Conservation (phyloP, 2,329 filamentous ascomycete genomes). For the Pseudocercospora cruenta region DNA sequence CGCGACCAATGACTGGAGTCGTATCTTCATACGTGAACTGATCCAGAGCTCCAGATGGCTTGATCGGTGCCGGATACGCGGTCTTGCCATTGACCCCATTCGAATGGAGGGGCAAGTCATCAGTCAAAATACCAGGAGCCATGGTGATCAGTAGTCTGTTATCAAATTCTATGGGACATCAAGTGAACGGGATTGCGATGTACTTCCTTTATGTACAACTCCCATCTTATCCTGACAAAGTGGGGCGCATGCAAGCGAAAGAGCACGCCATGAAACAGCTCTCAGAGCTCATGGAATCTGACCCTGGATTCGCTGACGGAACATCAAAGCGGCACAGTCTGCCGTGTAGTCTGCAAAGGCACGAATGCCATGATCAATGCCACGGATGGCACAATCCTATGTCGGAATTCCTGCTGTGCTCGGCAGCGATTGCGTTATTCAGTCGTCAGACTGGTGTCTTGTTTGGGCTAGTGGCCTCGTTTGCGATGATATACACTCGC, state of each 20-base stretch:
- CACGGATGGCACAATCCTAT: neutral
- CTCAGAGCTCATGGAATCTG: neutral
- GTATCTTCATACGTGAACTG: constrained; percentile 60
- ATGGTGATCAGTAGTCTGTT: constrained; percentile 8
- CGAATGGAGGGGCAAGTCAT: constrained; percentile 12
- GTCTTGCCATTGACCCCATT: constrained; percentile 6
- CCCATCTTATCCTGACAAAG: neutral
- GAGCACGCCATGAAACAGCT: constrained; percentile 1
- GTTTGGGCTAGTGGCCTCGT: too few relatives aligned
- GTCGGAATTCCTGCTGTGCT: neutral
- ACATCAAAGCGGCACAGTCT: neutral
- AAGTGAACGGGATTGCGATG: neutral
- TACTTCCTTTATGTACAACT: neutral
- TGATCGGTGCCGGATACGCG: constrained; percentile 45
- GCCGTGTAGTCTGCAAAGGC: neutral
- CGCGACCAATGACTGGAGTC: constrained; percentile 65
- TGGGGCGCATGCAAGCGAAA: neutral
- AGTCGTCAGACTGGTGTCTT: neutral
- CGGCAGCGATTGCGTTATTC: neutral
- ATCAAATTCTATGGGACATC: neutral
- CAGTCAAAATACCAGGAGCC: constrained; percentile 25
- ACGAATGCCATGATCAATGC: neutral
- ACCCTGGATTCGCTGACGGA: neutral
- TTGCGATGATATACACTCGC: too few relatives aligned
- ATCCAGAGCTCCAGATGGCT: constrained; percentile 48